phyloP scores from a whole-genome alignment of 2,329 filamentous ascomycete species.

The Setomelanomma holmii region DNA sequence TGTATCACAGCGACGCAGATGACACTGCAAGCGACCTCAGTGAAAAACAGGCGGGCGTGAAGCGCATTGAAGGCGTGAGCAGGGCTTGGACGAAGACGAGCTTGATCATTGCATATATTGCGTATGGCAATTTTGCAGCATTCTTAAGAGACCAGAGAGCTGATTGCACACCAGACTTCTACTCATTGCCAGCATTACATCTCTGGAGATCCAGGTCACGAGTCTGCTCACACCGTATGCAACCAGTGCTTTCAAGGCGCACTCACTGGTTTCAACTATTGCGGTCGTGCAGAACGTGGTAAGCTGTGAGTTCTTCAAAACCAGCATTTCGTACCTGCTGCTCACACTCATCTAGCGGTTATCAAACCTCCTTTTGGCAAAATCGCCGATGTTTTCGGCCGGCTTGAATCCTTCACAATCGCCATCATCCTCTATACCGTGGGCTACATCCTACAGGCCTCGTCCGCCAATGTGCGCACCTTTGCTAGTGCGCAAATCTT shows the following conservation, averaged over 20 bases:
- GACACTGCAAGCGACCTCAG: conserved; percentile 11
- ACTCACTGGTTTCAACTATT: conserved; percentile 71
- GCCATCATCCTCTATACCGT: conserved; percentile 62
- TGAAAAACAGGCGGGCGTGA: conserved; percentile 55
- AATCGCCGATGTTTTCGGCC: conserved; percentile 68
- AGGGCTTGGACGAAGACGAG: conserved; percentile 57
- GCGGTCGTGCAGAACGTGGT: conserved; percentile 70
- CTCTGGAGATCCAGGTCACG: conserved; percentile 71
- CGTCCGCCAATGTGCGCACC: conserved; percentile 61
- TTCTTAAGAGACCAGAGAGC: not conserved
- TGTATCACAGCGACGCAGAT: conserved; percentile 6
- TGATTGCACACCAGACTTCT: conserved; percentile 44
- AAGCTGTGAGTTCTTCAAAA: conserved; percentile 36
- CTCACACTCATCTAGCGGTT: conserved; percentile 50
- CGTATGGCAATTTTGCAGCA: conserved; percentile 22
- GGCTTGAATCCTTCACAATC: conserved; percentile 65
- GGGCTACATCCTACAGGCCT: conserved; percentile 65
- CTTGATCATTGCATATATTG: conserved; percentile 57
- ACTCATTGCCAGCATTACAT: conserved; percentile 70
- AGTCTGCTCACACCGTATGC: conserved; percentile 68
- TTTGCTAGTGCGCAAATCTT: conserved; percentile 64
- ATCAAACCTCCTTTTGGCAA: conserved; percentile 69
- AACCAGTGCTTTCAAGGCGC: conserved; percentile 69
- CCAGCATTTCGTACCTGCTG: not conserved
- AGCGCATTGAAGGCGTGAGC: conserved; percentile 57